Conservation (phyloP, 1,139 yeast species). For the Debaryomyces robertsiae region DNA sequence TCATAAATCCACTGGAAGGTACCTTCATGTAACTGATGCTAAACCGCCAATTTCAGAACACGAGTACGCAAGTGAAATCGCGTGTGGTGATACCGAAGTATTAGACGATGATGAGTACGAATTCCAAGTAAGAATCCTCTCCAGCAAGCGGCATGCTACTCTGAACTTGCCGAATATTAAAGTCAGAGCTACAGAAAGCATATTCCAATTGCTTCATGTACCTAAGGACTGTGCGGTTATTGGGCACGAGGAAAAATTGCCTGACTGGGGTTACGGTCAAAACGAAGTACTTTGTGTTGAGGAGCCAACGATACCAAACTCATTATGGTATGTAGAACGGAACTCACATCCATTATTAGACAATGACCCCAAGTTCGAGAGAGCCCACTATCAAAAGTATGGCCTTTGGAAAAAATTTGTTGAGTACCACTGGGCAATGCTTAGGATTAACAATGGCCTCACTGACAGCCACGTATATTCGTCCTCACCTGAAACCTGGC, state of each 20-base stretch:
- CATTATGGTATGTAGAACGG: slow-evolving; percentile 67
- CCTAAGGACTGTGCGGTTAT: slow-evolving; percentile 62
- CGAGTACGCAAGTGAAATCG: slow-evolving; percentile 76
- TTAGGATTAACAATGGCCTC: slow-evolving; percentile 29
- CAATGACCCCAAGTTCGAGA: slow-evolving; percentile 28
- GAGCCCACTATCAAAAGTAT: slow-evolving; percentile 27
- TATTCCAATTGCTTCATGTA: slow-evolving; percentile 62
- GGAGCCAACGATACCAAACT: slow-evolving; percentile 58
- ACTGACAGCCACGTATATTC: slow-evolving; percentile 31
- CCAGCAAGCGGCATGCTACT: slow-evolving; percentile 28
- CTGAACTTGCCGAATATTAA: slow-evolving; percentile 40
- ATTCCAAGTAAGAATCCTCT: slow-evolving; percentile 47
- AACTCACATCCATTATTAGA: slow-evolving; percentile 55
- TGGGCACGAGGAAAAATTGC: slow-evolving; percentile 63
- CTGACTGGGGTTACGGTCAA: slow-evolving; percentile 70
- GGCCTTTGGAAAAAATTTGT: slow-evolving; percentile 32
- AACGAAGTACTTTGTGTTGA: slow-evolving; percentile 77
- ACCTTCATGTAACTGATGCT: slow-evolving; percentile 57
- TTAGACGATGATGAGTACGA: slow-evolving; percentile 56
- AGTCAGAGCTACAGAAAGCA: slow-evolving; percentile 53
- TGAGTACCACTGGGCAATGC: slow-evolving; percentile 42
- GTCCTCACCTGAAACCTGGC: slow-evolving; percentile 44
- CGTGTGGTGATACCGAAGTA: slow-evolving; percentile 58
- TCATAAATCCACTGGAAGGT: slow-evolving; percentile 62
- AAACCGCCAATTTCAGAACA: slow-evolving; percentile 81